phyloP scores from a whole-genome alignment of 192 early-diverging fungal genomes.

The Mortierella hygrophila region DNA sequence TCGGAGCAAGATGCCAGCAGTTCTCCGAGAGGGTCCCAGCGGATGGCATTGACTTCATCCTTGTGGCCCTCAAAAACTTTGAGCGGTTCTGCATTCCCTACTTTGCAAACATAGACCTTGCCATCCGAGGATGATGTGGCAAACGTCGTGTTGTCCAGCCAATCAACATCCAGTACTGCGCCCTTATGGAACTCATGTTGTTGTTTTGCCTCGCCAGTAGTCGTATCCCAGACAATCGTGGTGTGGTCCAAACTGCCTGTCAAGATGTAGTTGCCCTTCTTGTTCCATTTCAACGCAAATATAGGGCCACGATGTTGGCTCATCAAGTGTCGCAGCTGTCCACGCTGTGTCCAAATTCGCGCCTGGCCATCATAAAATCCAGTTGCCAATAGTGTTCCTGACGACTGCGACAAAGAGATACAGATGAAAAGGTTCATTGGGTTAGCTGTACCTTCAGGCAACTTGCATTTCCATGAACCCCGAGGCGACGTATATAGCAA shows the following conservation, averaged over 20 bases:
- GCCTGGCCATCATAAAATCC: conserved; percentile 88
- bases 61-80: conserved; percentile 82
- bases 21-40: conserved; percentile 78
- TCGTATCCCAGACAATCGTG: conserved; percentile 88
- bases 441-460: background rate
- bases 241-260: conserved; percentile 85
- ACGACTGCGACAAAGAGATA: conserved; percentile 61
- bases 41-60: conserved; percentile 82
- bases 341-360: conserved; percentile 84
- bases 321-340: conserved; percentile 51
- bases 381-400: conserved; percentile 84
- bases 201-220: conserved; percentile 78
- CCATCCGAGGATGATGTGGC: conserved; percentile 90
- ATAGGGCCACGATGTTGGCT: conserved; percentile 84
- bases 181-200: conserved; percentile 71
- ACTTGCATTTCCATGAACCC: background rate
- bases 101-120: conserved; percentile 83
- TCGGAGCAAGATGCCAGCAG: conserved; percentile 84
- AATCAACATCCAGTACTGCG: conserved; percentile 89
- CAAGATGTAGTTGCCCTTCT: conserved; percentile 77
- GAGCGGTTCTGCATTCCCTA: conserved; percentile 78
- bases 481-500: background rate
- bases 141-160: conserved; percentile 93
- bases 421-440: background rate
- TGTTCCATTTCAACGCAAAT: conserved; percentile 90